Percentiles rank a stretch among this genome's conserved stretches.
These are phyloP conservation scores for Brasilioporus rufonigricans DNA, from an alignment of 768 basidiomycete species.

Conservation along the genomic window DNA sequence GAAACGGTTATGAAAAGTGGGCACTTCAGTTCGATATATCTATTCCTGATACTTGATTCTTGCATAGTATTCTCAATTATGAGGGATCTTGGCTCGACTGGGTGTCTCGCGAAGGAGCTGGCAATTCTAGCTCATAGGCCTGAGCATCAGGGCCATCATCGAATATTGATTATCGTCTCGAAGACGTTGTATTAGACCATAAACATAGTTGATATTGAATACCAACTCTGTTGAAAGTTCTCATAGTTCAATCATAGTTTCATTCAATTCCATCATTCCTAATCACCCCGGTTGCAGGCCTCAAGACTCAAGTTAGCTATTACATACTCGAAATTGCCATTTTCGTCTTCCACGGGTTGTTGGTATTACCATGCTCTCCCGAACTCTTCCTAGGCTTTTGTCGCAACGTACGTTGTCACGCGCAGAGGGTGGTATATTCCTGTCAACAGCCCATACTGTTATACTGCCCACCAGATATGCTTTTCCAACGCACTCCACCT, in stretches of 20 bases:
- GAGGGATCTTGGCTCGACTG: conserved; percentile 89
- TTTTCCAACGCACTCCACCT: not conserved
- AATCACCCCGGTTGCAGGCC: not conserved
- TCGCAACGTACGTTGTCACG: conserved; percentile 7
- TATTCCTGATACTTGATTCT: not conserved
- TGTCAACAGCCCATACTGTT: conserved; percentile 6
- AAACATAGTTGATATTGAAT: not conserved
- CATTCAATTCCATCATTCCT: not conserved
- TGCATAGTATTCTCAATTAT: conserved; percentile 64
- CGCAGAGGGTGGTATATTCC: not conserved
- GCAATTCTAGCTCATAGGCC: conserved; percentile 27
- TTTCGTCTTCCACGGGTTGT: not conserved
- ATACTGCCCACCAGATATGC: not conserved
- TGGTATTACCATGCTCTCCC: conserved; percentile 19
- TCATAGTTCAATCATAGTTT: not conserved
- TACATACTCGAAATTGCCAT: not conserved
- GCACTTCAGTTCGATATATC: conserved; percentile 21
- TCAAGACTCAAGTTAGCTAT: not conserved
- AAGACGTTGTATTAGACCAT: conserved; percentile 4
- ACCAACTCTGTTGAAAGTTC: not conserved
- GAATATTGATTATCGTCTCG: not conserved
- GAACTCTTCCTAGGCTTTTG: conserved; percentile 15
- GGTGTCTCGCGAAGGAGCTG: conserved; percentile 53
- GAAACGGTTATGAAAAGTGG: conserved; percentile 81
- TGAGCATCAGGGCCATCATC: not conserved